Evolutionary conservation across 2,329 filamentous ascomycete genomes (phyloP).

Genomic region (Exserohilum rostratum): DNA sequence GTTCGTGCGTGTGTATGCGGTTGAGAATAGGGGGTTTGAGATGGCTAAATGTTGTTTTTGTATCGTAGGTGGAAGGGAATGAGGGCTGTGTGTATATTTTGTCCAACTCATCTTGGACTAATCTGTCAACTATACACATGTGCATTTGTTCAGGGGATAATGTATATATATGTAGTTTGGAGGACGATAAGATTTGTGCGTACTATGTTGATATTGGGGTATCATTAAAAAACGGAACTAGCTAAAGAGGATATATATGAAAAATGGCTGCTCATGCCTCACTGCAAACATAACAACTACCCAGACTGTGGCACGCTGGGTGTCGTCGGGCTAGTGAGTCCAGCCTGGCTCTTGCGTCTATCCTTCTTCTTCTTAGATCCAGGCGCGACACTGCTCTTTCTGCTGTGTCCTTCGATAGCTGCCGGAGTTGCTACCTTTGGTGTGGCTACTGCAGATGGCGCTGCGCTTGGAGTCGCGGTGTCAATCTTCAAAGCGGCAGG

Average conservation of each 20-base stretch:
- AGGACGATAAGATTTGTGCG: not conserved
- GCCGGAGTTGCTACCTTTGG: conserved; percentile 33
- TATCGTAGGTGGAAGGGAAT: too few relatives aligned
- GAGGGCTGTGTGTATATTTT: not conserved
- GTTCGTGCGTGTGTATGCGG: too few relatives aligned
- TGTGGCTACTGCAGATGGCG: conserved; percentile 37
- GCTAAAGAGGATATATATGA: not conserved
- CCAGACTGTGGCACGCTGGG: conserved; percentile 21
- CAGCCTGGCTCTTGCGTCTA: conserved; percentile 48
- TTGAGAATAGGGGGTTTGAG: too few relatives aligned
- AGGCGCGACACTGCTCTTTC: conserved; percentile 35
- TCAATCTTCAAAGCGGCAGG: conserved; percentile 27
- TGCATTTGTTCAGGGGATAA: too few relatives aligned
- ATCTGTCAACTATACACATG: too few relatives aligned
- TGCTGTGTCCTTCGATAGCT: conserved; percentile 22
- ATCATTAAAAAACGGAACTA: conserved; percentile 3
- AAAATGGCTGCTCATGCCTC: too few relatives aligned
- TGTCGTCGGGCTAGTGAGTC: conserved; percentile 41
- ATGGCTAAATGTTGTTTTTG: too few relatives aligned
- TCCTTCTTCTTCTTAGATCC: conserved; percentile 40
- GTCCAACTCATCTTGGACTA: too few relatives aligned
- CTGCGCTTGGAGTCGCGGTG: conserved; percentile 29
- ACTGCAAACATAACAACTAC: not conserved
- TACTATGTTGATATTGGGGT: not conserved
- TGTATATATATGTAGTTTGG: not conserved